phyloP scores from a whole-genome alignment of 164 flowering plant species.

The Aristolochia fimbriata region DNA sequence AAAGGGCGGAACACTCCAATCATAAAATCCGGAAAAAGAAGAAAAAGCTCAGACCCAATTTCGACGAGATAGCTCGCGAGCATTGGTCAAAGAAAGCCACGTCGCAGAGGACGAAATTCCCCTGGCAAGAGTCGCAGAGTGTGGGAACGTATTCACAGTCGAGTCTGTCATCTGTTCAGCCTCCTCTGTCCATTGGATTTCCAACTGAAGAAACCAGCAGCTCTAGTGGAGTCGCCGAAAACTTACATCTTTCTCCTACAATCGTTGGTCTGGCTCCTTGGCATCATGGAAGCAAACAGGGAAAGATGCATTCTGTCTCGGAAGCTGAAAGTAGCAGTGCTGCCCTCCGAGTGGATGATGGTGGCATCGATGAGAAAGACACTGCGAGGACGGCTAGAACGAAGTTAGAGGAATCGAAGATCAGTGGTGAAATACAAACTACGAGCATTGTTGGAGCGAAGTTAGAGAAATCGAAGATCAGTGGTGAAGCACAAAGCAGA shows the following conservation, averaged over 20 bases:
- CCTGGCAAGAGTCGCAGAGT: conserved; percentile 51
- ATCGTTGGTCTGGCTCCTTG: conserved; percentile 41
- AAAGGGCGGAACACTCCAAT: conserved; percentile 6
- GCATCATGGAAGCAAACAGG: conserved; percentile 30
- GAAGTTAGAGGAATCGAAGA: conserved; percentile 5
- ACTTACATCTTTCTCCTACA: conserved; percentile 9
- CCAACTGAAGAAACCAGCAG: conserved; percentile 2
- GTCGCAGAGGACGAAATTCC: conserved; percentile 39
- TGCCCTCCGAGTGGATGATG: neutral
- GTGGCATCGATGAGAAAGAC: neutral
- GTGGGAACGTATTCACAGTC: conserved; percentile 8
- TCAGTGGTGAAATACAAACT: conserved; percentile 1
- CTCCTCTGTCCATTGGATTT: neutral
- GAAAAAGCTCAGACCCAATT: conserved; percentile 70
- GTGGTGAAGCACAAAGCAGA: conserved; percentile 3
- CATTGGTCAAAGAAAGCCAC: conserved; percentile 53
- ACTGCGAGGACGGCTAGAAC: conserved; percentile 3
- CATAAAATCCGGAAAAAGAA: conserved; percentile 29
- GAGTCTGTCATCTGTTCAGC: neutral
- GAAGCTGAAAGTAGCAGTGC: neutral
- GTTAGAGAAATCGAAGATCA: conserved; percentile 3
- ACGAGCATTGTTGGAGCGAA: conserved; percentile 7
- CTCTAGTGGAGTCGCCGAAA: conserved; percentile 1
- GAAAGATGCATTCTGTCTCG: conserved; percentile 12
- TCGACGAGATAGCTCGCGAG: conserved; percentile 46